These are phyloP conservation scores for Candida freyschussii DNA, from an alignment of 1,139 yeast genomes.

Conservation along the genomic window DNA sequence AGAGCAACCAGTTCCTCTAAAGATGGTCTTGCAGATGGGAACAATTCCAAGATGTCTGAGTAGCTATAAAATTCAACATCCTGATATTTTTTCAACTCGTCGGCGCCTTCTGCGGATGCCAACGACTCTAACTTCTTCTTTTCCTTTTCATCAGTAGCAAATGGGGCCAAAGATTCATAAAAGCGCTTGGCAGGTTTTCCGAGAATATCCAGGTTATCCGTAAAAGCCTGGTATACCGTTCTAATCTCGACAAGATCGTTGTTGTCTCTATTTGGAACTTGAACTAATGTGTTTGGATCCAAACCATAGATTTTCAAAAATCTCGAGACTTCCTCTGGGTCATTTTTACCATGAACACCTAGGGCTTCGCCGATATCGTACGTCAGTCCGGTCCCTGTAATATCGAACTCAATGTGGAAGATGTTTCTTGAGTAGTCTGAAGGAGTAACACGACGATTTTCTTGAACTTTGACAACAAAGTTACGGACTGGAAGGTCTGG, in stretches of 20 bases:
- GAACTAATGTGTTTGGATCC: slow-evolving; percentile 61
- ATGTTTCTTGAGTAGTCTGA: slow-evolving; percentile 86
- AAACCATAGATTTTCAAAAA: slow-evolving; percentile 72
- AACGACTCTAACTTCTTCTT: slow-evolving; percentile 56
- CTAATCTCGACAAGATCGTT: slow-evolving; percentile 56
- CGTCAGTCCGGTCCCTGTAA: slow-evolving; percentile 82
- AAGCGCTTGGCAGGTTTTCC: slow-evolving; percentile 97
- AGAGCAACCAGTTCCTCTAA: slow-evolving; percentile 65
- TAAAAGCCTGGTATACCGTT: slow-evolving; percentile 75
- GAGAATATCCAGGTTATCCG: slow-evolving; percentile 78
- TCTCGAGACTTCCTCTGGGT: slow-evolving; percentile 54
- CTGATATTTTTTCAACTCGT: slow-evolving; percentile 76
- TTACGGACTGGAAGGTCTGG: slow-evolving; percentile 89
- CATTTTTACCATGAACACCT: slow-evolving; percentile 91
- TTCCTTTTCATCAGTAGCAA: slow-evolving; percentile 67
- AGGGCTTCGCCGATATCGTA: slow-evolving; percentile 96
- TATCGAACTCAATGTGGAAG: slow-evolving; percentile 94
- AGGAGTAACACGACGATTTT: slow-evolving; percentile 92
- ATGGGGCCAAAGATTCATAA: slow-evolving; percentile 75
- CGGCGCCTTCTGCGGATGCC: slow-evolving; percentile 79
- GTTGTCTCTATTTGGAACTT: slow-evolving; percentile 68
- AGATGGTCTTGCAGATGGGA: slow-evolving; percentile 79
- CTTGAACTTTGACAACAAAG: slow-evolving; percentile 85
- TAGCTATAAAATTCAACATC: slow-evolving; percentile 81
- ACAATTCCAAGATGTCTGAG: slow-evolving; percentile 76